Percentiles rank a stretch among this genome's conserved stretches.
These are phyloP conservation scores for Phytopythium ostracodes DNA, from an alignment of 352 stramenopile species.

Conservation along the genomic window DNA sequence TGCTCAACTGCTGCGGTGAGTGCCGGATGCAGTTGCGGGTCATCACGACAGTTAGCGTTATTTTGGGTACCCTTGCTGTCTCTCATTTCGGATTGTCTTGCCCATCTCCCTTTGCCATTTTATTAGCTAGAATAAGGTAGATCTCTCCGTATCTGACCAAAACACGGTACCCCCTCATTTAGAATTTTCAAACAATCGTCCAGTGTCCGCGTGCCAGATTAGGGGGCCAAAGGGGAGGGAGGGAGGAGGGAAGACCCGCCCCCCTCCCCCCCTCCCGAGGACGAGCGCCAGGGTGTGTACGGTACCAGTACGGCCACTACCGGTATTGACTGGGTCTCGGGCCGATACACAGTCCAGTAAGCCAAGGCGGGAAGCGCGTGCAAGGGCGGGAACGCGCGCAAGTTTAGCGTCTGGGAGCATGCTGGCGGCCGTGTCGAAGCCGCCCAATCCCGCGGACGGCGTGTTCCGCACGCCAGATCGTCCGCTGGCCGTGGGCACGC, in stretches of 20 bases:
- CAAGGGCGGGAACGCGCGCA: background rate
- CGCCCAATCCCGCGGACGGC: constrained; percentile 11
- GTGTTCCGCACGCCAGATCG: constrained; percentile 10
- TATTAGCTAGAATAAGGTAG: too few relatives aligned
- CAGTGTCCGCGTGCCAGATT: background rate
- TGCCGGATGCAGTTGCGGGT: too few relatives aligned
- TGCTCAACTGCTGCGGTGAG: too few relatives aligned
- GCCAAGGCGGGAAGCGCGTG: background rate
- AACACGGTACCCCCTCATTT: too few relatives aligned
- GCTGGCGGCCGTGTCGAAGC: constrained; percentile 17
- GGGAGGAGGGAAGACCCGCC: background rate
- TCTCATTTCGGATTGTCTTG: too few relatives aligned
- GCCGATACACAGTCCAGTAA: background rate
- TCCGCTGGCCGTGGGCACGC: background rate
- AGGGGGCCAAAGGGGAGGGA: too few relatives aligned
- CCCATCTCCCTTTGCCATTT: too few relatives aligned
- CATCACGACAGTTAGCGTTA: background rate
- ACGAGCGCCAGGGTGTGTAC: too few relatives aligned
- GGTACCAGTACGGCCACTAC: too few relatives aligned
- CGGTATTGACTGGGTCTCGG: background rate
- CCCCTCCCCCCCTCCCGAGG: background rate
- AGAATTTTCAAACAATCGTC: too few relatives aligned
- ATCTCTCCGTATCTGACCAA: too few relatives aligned
- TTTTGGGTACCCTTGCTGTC: background rate
- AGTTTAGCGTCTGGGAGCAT: constrained; percentile 12